A percentile compares a stretch with the other conserved stretches of the same genome.
Evolutionary conservation across 495 filamentous ascomycete species (phyloP).

Genomic region (Xylaria longipes): DNA sequence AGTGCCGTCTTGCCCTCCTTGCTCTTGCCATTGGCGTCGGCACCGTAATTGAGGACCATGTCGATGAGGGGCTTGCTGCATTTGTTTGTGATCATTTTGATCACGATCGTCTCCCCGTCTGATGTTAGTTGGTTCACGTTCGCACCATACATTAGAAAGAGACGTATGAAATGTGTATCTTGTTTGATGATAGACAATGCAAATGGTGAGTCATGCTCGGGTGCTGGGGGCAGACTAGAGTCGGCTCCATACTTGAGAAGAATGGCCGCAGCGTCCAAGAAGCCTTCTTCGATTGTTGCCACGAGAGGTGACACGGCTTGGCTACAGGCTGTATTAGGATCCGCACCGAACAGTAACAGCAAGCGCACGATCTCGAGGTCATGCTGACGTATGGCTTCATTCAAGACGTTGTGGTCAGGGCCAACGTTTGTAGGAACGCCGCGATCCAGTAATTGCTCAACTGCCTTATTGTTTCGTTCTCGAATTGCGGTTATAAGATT

Average conservation of each 20-base stretch:
- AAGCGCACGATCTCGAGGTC: constrained; percentile 56
- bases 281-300: constrained; percentile 50
- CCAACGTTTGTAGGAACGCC: constrained; percentile 55
- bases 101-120: constrained; percentile 55
- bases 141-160: constrained; percentile 56
- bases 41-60: constrained; percentile 55
- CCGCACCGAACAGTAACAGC: constrained; percentile 55
- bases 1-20: constrained; percentile 57
- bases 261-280: constrained; percentile 50
- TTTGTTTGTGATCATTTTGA: constrained; percentile 55
- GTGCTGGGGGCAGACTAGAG: constrained; percentile 50
- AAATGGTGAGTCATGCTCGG: constrained; percentile 51
- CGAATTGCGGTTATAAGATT: constrained; percentile 46
- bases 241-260: constrained; percentile 61
- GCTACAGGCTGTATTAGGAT: constrained; percentile 51
- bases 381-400: constrained; percentile 50
- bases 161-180: constrained; percentile 50
- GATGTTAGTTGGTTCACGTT: constrained; percentile 49
- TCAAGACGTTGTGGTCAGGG: constrained; percentile 46
- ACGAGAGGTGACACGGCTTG: constrained; percentile 51
- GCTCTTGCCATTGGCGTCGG: constrained; percentile 59
- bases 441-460: constrained; percentile 59
- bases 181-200: constrained; percentile 43
- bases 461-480: constrained; percentile 50
- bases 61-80: constrained; percentile 50